phyloP scores from a whole-genome alignment of 768 basidiomycete species.

The Phylloporus sp. region DNA sequence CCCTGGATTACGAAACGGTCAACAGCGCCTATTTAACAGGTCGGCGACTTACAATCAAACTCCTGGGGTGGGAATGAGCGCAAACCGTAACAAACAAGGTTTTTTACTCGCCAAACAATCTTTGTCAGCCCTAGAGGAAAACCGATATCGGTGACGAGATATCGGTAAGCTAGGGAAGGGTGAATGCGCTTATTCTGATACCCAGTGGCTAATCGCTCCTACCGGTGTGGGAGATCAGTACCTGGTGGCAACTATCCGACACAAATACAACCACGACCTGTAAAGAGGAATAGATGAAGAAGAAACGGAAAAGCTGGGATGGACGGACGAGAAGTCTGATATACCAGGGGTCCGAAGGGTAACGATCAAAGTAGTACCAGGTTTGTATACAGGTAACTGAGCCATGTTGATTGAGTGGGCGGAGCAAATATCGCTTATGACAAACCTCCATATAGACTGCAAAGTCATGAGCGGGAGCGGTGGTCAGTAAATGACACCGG shows the following conservation, averaged over 20 bases:
- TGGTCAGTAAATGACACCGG: not conserved
- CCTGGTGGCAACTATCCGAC: slow-evolving; percentile 56
- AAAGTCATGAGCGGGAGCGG: not conserved
- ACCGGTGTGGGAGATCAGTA: slow-evolving; percentile 53
- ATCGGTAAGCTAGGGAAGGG: slow-evolving; percentile 41
- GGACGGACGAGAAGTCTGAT: slow-evolving; percentile 44
- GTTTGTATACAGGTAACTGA: slow-evolving; percentile 56
- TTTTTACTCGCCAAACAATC: slow-evolving; percentile 42
- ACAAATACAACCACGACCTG: slow-evolving; percentile 51
- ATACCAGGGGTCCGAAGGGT: slow-evolving; percentile 51
- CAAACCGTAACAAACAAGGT: not conserved
- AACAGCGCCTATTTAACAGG: not conserved
- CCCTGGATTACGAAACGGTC: slow-evolving; percentile 29
- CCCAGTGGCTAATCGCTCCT: slow-evolving; percentile 3
- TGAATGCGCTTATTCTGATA: not conserved
- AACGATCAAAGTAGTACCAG: slow-evolving; percentile 50
- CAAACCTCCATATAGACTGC: slow-evolving; percentile 51
- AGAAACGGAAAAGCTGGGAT: not conserved
- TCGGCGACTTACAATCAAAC: slow-evolving; percentile 22
- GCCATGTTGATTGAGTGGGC: not conserved
- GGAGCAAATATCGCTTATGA: not conserved
- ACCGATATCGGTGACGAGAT: slow-evolving; percentile 42
- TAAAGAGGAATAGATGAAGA: not conserved
- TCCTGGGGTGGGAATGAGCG: slow-evolving; percentile 16
- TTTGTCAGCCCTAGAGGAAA: slow-evolving; percentile 22